Conservation (phyloP, 2,329 filamentous ascomycete genomes). For the Pseudodiploospora longispora region DNA sequence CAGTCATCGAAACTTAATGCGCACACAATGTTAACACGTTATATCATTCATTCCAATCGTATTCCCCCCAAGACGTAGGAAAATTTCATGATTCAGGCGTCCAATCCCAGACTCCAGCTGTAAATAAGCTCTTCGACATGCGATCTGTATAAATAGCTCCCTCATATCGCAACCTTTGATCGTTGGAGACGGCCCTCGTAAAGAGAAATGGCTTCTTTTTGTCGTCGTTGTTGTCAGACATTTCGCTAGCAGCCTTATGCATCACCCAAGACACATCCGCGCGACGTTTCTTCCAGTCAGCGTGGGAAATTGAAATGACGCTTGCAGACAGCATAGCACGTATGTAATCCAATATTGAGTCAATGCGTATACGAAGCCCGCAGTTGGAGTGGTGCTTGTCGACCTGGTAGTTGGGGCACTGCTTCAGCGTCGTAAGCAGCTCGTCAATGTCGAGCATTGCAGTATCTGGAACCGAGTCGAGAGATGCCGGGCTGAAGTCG, state of each 20-base stretch:
- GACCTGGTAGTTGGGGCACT: conserved; percentile 65
- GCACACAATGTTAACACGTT: not conserved
- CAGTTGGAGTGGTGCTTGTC: conserved; percentile 68
- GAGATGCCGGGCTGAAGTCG: conserved; percentile 43
- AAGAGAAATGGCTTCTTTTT: conserved; percentile 34
- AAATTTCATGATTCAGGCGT: conserved; percentile 33
- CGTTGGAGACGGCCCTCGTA: conserved; percentile 41
- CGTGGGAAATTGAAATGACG: conserved; percentile 34
- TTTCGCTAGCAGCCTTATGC: conserved; percentile 8
- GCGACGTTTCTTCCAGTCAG: conserved; percentile 38
- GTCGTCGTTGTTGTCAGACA: conserved; percentile 10
- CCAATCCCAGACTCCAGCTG: conserved; percentile 52
- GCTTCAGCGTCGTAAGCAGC: conserved; percentile 52
- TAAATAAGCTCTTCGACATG: conserved; percentile 47
- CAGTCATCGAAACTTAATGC: too few relatives aligned
- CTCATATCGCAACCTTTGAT: conserved; percentile 41
- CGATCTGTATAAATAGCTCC: conserved; percentile 41
- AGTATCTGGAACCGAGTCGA: conserved; percentile 36
- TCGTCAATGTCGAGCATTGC: conserved; percentile 54
- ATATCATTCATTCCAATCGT: not conserved
- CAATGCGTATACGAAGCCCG: conserved; percentile 56
- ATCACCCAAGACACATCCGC: conserved; percentile 32
- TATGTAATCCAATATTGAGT: conserved; percentile 59
- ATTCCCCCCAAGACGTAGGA: not conserved
- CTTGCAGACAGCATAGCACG: conserved; percentile 45